Evolutionary conservation across 495 filamentous ascomycete species (phyloP).

Genomic region (Xylaria venustula): DNA sequence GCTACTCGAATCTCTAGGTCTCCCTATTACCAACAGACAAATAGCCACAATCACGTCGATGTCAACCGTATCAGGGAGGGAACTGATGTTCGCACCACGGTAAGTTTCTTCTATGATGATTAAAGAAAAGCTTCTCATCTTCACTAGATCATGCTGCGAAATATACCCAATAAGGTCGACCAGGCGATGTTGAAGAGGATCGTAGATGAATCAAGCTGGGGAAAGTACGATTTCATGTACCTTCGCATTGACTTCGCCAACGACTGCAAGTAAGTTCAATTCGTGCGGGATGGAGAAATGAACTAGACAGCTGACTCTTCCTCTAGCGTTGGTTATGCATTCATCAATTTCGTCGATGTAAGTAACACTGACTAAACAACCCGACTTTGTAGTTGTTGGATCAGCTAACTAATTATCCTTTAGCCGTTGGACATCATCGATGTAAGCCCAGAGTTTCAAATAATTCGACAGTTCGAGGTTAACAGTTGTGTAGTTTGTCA

Average conservation of each 20-base stretch:
- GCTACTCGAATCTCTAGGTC: slow-evolving; percentile 38
- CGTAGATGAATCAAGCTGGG: slow-evolving; percentile 73
- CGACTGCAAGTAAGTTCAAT: slow-evolving; percentile 75
- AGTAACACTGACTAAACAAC: background rate
- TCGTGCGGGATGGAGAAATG: background rate
- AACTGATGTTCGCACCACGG: slow-evolving; percentile 71
- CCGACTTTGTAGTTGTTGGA: background rate
- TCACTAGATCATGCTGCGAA: slow-evolving; percentile 85
- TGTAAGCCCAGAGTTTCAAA: slow-evolving; percentile 42
- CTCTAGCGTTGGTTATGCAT: slow-evolving; percentile 90
- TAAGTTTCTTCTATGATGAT: slow-evolving; percentile 38
- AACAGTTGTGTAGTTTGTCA: slow-evolving; percentile 63
- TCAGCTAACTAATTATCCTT: slow-evolving; percentile 30
- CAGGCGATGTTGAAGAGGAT: slow-evolving; percentile 77
- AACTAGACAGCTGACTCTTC: slow-evolving; percentile 23
- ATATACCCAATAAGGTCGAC: slow-evolving; percentile 90
- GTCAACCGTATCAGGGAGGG: slow-evolving; percentile 62
- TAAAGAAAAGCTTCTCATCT: slow-evolving; percentile 6
- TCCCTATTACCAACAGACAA: slow-evolving; percentile 39
- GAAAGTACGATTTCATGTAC: slow-evolving; percentile 93
- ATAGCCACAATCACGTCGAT: slow-evolving; percentile 67
- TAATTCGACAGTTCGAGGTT: slow-evolving; percentile 23
- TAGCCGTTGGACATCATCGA: slow-evolving; percentile 72
- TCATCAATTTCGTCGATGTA: slow-evolving; percentile 84
- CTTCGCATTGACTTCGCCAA: slow-evolving; percentile 89